Evolutionary conservation across 176 grass and related monocot genomes (phyloP), one percentile per base, ranked within the genome.

Genomic region (Luzula sylvatica): DNA sequence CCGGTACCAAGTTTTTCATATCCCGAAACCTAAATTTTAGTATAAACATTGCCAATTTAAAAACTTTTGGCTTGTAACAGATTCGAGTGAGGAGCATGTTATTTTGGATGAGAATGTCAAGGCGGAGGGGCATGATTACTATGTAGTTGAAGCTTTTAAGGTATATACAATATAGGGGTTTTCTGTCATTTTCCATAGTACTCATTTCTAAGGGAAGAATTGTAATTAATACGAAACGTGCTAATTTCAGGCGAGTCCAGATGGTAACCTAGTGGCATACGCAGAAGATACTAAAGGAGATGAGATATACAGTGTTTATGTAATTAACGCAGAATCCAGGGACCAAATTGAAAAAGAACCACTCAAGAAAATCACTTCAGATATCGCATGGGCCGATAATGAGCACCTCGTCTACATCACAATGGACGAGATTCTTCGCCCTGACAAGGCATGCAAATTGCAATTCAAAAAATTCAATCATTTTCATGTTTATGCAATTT

Each of bases 71-170:
- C 9, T 7, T 35, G 30, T 35, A 35, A 35, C 30, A 35, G 30
- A 79, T 78, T 72, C 77, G 3, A 55, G 83, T 7, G 23, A 28
- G 53, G 90, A 95, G 54, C 90, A 88, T 64, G 57, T 88, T 56
- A 79, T 95, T 56, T 75, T 95, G 38, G 83, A 95, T 73, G 67
- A 95, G 58, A 95, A 95, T 88, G 53, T 82, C 2, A 85, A 82
- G 64, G 69, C 90, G 11, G 25, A 76, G 40, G 74, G 58, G 46
- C 71, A 82, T 17, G 80, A 73, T 24, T 95, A 88, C 58, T 95
- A 95, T 67, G 76, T 52, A 45, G 88, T 88, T 1, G 80, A 69
- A 12, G 53, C 80, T 65, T 88, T 95, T 19, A 58, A 79, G 78
- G 89, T 88, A 65, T 48, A 28, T 26, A 51, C 60, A 50, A 44